Percentiles rank a stretch among this genome's conserved stretches.
These are phyloP conservation scores for Globisporangium apiculatum DNA, from an alignment of 352 stramenopile genomes.

Conservation along the genomic window DNA sequence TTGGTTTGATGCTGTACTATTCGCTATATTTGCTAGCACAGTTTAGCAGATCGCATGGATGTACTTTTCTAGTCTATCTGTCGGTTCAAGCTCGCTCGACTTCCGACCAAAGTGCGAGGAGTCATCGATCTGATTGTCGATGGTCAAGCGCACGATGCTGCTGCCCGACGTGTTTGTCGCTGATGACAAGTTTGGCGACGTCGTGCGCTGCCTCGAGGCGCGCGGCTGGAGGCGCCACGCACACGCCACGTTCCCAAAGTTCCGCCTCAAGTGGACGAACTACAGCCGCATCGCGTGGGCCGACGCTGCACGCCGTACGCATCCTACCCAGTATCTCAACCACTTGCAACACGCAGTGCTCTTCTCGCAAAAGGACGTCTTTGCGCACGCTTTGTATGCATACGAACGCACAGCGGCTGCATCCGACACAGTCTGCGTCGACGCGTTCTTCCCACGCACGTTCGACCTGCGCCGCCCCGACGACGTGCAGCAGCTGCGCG, in stretches of 20 bases:
- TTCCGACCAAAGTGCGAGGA: too few species aligned
- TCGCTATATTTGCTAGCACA: too few species aligned
- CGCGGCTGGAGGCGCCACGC: constrained; percentile 45
- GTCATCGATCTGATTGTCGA: too few species aligned
- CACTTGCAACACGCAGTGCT: constrained; percentile 56
- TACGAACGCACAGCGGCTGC: constrained; percentile 1
- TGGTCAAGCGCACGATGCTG: too few species aligned
- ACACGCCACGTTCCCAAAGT: constrained; percentile 49
- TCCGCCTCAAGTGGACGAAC: constrained; percentile 61
- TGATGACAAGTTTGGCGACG: constrained; percentile 54
- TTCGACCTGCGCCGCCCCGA: constrained; percentile 22
- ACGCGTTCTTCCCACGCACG: constrained; percentile 48
- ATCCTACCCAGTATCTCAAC: constrained; percentile 41
- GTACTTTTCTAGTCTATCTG: too few species aligned
- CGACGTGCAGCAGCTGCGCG: constrained; percentile 16
- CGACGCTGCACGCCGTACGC: constrained; percentile 19
- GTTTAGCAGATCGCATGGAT: too few species aligned
- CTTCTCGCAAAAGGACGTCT: constrained; percentile 58
- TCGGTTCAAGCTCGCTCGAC: too few species aligned
- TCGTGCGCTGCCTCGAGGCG: constrained; percentile 27
- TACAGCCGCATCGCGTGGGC: constrained; percentile 59
- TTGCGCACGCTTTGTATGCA: constrained; percentile 32
- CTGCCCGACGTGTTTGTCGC: constrained; percentile 31
- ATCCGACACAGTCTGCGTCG: constrained; percentile 5
- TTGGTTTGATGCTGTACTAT: too few species aligned